Base-by-base conservation (phyloP, 495 filamentous ascomycete genomes). In the Penicillium parvum region DNA sequence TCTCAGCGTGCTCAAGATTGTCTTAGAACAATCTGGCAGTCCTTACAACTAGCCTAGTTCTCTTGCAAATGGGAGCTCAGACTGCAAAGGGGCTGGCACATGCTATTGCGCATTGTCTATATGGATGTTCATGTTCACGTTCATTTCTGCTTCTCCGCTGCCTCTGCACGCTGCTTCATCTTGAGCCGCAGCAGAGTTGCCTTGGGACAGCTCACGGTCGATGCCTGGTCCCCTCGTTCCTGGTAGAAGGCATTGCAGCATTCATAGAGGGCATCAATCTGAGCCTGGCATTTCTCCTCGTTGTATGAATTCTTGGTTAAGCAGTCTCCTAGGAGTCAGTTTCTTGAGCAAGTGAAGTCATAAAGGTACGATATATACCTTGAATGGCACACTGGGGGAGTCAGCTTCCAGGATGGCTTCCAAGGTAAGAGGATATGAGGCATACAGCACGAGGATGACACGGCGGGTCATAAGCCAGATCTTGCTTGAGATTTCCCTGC, bases 1-100 rank as follows among this genome's bases (percentile, higher is more conserved):
- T 91, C 82, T 77, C 58, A 65, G 89, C 92, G 92, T 88, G 92
- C 92, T 98, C 90, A 90, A 86, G 86, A 89, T 90, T 83, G 83
- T 84, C 92, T 94, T 78, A 98, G 79, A 98, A 57, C 56, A 79
- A 86, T 56, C 58, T 72, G 66, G 64, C 80, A 77, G 75, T 85
- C 77, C 74, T 67, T 83, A 55, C 64, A 73, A 76, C 76, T 86
- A 83, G 73, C 77, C 85, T 68, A 55, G 65, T 70, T n/a, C 69
- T 63, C 51, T 53, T 56, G 64, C 48, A 64, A 37, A 61, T 81
- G 79, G 76, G 53, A 72, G 72, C 66, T 70, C 57, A 72, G 73
- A 63, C 65, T 66, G 55, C 57, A 68, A 67, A 58, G 63, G 66
- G 66, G 69, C 64, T 73, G 74, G 61, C 61, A 77, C 72, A 77